phyloP scores from a whole-genome alignment of 1,284 basidiomycete species.

The Apiotrichum veenhuisii region DNA sequence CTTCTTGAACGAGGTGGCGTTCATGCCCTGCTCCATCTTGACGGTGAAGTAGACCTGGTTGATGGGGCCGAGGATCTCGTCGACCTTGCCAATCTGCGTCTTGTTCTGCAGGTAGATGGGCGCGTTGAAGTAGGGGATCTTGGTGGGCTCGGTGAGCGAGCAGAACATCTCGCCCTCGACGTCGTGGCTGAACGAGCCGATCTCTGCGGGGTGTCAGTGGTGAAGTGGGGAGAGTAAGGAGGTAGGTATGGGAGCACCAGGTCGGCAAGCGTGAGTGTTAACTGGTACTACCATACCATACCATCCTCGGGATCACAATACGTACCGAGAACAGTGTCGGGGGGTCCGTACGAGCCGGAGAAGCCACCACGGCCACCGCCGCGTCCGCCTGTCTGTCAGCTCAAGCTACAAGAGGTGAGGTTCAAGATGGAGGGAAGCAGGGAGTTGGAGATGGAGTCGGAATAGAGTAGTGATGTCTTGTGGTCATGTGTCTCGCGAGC shows the following conservation, averaged over 20 bases:
- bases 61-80: constrained; percentile 82
- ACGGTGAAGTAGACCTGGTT: constrained; percentile 98
- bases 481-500: too few relatives aligned
- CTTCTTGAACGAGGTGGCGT: constrained; percentile 90
- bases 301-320: constrained; percentile 1
- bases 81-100: constrained; percentile 86
- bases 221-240: too few relatives aligned
- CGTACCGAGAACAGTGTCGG: constrained; percentile 75
- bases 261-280: background rate
- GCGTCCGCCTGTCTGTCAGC: constrained; percentile 15
- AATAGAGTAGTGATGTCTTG: background rate
- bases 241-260: background rate
- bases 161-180: constrained; percentile 99
- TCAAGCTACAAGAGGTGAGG: background rate
- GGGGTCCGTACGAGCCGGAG: constrained; percentile 70
- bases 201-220: constrained; percentile 55
- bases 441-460: background rate
- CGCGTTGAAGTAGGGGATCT: constrained; percentile 98
- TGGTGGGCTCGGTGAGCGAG: constrained; percentile 74
- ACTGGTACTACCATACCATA: too few relatives aligned
- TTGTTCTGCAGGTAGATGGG: constrained; percentile 99
- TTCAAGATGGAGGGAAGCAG: background rate
- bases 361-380: constrained; percentile 55
- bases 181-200: constrained; percentile 85
- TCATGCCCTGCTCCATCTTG: constrained; percentile 96